These are phyloP conservation scores for Rhododendron griersonianum DNA, from an alignment of 148 eudicot genomes.

Conservation along the genomic window DNA sequence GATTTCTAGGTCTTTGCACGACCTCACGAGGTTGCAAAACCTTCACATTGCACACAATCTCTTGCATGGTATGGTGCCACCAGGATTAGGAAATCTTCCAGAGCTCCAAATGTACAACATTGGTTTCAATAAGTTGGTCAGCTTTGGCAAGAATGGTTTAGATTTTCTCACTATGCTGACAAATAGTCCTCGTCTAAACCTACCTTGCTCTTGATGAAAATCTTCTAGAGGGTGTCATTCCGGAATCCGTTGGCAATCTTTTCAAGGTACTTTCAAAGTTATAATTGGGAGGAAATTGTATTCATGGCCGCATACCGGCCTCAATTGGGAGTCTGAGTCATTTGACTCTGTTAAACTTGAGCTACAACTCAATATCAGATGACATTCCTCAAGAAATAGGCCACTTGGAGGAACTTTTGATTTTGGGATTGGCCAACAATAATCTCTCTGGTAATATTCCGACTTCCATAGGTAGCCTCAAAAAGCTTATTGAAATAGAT, in stretches of 20 bases:
- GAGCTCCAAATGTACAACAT: constrained; percentile 31
- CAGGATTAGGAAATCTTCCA: constrained; percentile 37
- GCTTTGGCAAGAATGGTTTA: constrained; percentile 26
- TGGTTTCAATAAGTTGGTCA: constrained; percentile 27
- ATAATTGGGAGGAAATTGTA: constrained; percentile 31
- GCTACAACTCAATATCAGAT: constrained; percentile 23
- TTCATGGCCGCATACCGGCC: constrained; percentile 30
- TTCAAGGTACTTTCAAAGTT: constrained; percentile 34
- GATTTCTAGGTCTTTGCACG: constrained; percentile 31
- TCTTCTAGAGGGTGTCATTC: constrained; percentile 28
- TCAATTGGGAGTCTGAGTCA: constrained; percentile 19
- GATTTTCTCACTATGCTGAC: constrained; percentile 23
- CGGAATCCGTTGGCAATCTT: constrained; percentile 35
- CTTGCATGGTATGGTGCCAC: constrained; percentile 33
- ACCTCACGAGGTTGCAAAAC: constrained; percentile 25
- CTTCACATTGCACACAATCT: constrained; percentile 32
- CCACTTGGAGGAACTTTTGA: constrained; percentile 23
- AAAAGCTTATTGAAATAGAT: constrained; percentile 20
- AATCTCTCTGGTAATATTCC: constrained; percentile 34
- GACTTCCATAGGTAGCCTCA: constrained; percentile 22
- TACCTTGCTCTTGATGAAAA: constrained; percentile 32
- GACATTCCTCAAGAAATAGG: constrained; percentile 33
- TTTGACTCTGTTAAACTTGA: constrained; percentile 18
- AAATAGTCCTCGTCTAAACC: constrained; percentile 21
- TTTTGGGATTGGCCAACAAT: constrained; percentile 27